A percentile compares a stretch with the other conserved stretches of the same genome.
Evolutionary conservation across 768 basidiomycete species (phyloP).

Genomic region (Ramaria rubella): DNA sequence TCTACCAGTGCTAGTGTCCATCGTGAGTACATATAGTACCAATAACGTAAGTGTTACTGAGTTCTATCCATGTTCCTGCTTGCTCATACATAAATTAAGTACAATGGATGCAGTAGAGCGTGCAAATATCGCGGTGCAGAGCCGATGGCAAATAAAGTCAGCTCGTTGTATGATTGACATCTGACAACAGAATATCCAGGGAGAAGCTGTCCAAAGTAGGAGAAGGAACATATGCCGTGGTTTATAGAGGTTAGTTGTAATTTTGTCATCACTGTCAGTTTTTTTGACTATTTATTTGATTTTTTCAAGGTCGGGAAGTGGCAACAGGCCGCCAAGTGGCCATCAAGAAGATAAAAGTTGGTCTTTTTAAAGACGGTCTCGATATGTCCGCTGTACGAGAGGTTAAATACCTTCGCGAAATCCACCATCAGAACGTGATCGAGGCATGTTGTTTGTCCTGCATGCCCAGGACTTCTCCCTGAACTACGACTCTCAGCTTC

Average conservation of each 20-base stretch:
- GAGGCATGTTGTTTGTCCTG: slow-evolving; percentile 45
- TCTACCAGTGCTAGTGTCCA: too few species aligned
- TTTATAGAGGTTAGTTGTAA: slow-evolving; percentile 73
- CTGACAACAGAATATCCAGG: slow-evolving; percentile 36
- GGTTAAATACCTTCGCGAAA: slow-evolving; percentile 92
- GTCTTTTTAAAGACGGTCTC: slow-evolving; percentile 94
- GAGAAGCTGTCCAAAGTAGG: slow-evolving; percentile 76
- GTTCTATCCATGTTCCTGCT: background rate
- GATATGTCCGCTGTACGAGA: slow-evolving; percentile 99
- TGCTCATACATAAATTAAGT: background rate
- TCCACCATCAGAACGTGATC: slow-evolving; percentile 92
- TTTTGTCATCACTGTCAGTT: slow-evolving; percentile 3
- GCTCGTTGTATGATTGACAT: background rate
- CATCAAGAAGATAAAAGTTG: slow-evolving; percentile 97
- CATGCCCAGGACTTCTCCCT: background rate
- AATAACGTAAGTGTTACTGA: too few species aligned
- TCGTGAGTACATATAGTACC: too few species aligned
- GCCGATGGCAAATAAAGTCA: slow-evolving; percentile 44
- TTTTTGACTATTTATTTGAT: slow-evolving; percentile 10
- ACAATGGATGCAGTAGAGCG: slow-evolving; percentile 78
- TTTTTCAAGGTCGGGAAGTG: slow-evolving; percentile 56
- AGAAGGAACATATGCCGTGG: slow-evolving; percentile 94
- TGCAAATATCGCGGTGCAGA: slow-evolving; percentile 67
- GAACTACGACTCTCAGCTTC: slow-evolving; percentile 48
- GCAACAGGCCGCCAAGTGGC: slow-evolving; percentile 80